Evolutionary conservation across 2,329 filamentous ascomycete species (phyloP).

Genomic region (Pseudogymnoascus destructans): DNA sequence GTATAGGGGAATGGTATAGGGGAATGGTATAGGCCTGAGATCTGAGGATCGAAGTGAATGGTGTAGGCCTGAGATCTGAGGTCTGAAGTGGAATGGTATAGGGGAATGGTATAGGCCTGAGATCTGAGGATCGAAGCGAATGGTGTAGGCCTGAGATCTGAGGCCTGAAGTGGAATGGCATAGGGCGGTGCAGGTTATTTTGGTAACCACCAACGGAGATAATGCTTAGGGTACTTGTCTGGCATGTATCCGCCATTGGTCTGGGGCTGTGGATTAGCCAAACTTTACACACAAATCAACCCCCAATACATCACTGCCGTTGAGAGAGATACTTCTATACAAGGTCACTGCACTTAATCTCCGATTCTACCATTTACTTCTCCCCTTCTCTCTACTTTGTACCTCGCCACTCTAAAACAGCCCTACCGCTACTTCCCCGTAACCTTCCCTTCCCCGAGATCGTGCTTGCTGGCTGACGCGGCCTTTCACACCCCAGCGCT

Average conservation of each 20-base stretch:
- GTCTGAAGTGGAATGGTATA: too few species aligned
- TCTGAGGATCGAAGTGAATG: too few species aligned
- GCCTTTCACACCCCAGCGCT: not conserved
- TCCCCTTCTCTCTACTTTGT: not conserved
- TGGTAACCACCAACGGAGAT: not conserved
- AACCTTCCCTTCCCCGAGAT: not conserved
- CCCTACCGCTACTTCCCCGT: not conserved
- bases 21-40: too few species aligned
- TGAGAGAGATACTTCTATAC: not conserved
- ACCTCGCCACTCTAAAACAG: conserved; percentile 8
- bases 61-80: too few species aligned
- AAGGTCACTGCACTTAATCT: not conserved
- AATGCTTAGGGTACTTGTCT: not conserved
- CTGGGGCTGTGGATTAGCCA: not conserved
- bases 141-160: not conserved
- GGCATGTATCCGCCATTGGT: not conserved
- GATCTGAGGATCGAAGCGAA: not conserved
- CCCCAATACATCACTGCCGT: not conserved
- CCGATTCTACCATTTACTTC: not conserved
- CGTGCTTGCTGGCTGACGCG: not conserved
- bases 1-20: too few species aligned
- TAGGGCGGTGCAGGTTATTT: conserved; percentile 6
- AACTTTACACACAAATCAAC: not conserved
- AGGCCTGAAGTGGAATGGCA: not conserved
- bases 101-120: too few species aligned